Evolutionary conservation across 2,329 filamentous ascomycete species (phyloP).

Genomic region (Exophiala lecanii-corni): DNA sequence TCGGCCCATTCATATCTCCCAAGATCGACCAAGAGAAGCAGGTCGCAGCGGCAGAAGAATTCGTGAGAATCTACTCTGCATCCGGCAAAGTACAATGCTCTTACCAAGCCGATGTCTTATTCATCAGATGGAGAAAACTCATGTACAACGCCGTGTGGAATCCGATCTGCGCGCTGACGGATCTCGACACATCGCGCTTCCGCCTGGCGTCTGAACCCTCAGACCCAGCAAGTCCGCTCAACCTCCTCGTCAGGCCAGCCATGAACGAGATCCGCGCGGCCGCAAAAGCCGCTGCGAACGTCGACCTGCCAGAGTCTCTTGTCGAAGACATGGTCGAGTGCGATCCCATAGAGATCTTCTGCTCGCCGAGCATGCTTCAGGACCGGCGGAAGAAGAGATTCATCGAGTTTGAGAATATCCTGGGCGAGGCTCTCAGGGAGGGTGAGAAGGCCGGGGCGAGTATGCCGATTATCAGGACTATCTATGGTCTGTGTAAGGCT

Average conservation of each 20-base stretch:
- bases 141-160: conserved; percentile 51
- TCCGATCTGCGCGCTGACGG: conserved; percentile 48
- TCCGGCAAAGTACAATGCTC: conserved; percentile 42
- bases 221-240: conserved; percentile 31
- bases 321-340: conserved; percentile 44
- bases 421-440: conserved; percentile 54
- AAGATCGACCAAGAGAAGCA: conserved; percentile 10
- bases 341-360: conserved; percentile 46
- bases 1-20: conserved; percentile 40
- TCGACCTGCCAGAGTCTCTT: conserved; percentile 41
- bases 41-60: conserved; percentile 35
- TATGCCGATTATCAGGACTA: conserved; percentile 27
- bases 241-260: conserved; percentile 47
- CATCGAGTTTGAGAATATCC: conserved; percentile 53
- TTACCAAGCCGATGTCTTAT: conserved; percentile 33
- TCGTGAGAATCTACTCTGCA: conserved; percentile 46
- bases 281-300: conserved; percentile 41
- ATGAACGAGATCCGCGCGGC: conserved; percentile 45
- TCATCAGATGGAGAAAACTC: conserved; percentile 37
- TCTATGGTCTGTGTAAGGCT: conserved; percentile 30
- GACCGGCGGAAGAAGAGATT: conserved; percentile 48
- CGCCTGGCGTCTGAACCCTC: conserved; percentile 41
- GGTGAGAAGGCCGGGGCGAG: conserved; percentile 45
- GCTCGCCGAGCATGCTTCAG: conserved; percentile 52
- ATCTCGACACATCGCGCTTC: conserved; percentile 49